These are phyloP conservation scores for Lathyrus sativus DNA, from an alignment of 306 rosid species.

Conservation along the genomic window DNA sequence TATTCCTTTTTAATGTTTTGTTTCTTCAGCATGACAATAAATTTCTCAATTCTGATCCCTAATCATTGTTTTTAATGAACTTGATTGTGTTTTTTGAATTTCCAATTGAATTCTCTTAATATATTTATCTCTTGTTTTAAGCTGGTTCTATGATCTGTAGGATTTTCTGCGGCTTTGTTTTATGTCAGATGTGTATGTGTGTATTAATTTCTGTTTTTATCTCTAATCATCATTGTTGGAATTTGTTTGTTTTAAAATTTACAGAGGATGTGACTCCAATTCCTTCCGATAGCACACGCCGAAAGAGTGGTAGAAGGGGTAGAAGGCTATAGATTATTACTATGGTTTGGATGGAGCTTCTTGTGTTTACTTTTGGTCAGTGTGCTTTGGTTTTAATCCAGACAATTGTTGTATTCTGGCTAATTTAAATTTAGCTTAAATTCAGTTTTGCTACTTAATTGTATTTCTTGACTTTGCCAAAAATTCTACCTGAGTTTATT, in stretches of 20 bases:
- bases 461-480: conserved; percentile 24
- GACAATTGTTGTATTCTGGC: conserved; percentile 25
- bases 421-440: conserved; percentile 27
- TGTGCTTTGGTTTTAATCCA: conserved; percentile 5
- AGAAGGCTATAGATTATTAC: conserved; percentile 62
- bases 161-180: no score
- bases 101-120: conserved; percentile 39
- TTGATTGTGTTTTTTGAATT: not conserved
- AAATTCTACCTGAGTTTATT: conserved; percentile 24
- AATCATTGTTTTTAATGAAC: not conserved
- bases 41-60: not conserved
- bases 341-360: conserved; percentile 13
- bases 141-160: not conserved
- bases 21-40: not conserved
- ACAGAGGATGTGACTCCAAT: conserved; percentile 88
- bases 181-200: no score
- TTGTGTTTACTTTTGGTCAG: conserved; percentile 12
- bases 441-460: conserved; percentile 43
- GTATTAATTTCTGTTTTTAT: not conserved
- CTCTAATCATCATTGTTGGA: not conserved
- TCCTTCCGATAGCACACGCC: conserved; percentile 79
- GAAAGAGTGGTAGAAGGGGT: conserved; percentile 92
- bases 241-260: conserved; percentile 14
- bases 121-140: no score
- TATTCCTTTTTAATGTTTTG: not conserved